Evolutionary conservation across 139 green algal genomes (phyloP).

Genomic region (Tetraselmis striata): DNA sequence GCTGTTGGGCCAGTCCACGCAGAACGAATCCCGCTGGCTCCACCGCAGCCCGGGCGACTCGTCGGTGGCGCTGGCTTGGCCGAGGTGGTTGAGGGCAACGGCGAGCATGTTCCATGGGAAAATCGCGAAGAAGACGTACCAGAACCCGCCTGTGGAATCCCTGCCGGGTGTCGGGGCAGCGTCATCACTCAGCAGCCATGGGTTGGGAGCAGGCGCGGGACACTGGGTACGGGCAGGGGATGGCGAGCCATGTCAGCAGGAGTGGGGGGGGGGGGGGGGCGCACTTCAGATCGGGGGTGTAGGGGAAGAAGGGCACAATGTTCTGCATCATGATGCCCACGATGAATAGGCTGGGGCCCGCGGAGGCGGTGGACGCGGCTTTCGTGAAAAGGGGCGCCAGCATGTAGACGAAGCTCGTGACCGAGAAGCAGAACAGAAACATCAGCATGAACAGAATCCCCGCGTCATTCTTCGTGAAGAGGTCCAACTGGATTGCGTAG

Average conservation of each 20-base stretch:
- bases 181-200: no score
- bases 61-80: constrained; percentile 30
- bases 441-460: constrained; percentile 76
- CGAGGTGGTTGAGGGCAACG: constrained; percentile 73
- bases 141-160: no score
- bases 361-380: constrained; percentile 24
- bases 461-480: constrained; percentile 83
- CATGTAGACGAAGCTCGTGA: constrained; percentile 64
- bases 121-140: constrained; percentile 64
- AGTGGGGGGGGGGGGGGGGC: no score
- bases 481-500: constrained; percentile 74
- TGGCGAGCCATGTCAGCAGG: no score
- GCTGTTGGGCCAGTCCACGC: not conserved
- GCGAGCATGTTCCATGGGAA: constrained; percentile 75
- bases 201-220: no score
- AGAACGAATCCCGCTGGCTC: constrained; percentile 15
- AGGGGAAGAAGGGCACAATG: constrained; percentile 59
- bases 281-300: constrained; percentile 42
- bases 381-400: constrained; percentile 58
- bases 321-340: constrained; percentile 66
- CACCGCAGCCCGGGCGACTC: constrained; percentile 33
- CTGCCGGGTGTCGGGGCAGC: no score
- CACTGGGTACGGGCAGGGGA: no score
- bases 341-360: constrained; percentile 83
- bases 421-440: constrained; percentile 83